Evolutionary conservation across 1,284 basidiomycete genomes (phyloP).

Genomic region (Trichosporon sp.): DNA sequence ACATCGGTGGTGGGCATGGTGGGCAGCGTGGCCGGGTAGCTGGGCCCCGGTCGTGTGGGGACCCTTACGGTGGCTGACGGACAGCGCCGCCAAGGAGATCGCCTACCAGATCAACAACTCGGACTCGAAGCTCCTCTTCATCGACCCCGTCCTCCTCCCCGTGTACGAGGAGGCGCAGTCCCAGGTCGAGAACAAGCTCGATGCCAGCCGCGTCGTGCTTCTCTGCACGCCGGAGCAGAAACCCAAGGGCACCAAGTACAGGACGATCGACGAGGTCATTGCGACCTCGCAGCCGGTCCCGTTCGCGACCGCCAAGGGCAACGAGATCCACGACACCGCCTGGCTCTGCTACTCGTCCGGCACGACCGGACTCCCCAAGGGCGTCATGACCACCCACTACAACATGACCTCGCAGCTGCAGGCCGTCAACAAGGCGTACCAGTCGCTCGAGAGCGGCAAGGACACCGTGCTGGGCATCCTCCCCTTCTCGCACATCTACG

Average conservation of each 20-base stretch:
- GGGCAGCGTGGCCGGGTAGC: background rate
- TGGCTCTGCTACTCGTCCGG: conserved; percentile 63
- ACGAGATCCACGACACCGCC: conserved; percentile 10
- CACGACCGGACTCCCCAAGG: conserved; percentile 52
- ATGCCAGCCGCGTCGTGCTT: conserved; percentile 12
- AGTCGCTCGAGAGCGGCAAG: conserved; percentile 7
- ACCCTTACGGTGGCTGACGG: conserved; percentile 3
- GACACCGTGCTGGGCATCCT: conserved; percentile 17
- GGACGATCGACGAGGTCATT: conserved; percentile 11
- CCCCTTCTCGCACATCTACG: conserved; percentile 22
- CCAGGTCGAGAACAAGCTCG: conserved; percentile 8
- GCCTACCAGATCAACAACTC: conserved; percentile 54
- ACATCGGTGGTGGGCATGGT: background rate
- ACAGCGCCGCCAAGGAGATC: conserved; percentile 43
- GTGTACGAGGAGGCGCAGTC: conserved; percentile 26
- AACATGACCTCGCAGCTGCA: conserved; percentile 54
- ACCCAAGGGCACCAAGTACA: conserved; percentile 11
- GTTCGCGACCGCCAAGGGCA: conserved; percentile 9
- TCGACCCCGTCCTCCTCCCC: conserved; percentile 55
- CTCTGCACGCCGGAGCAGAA: conserved; percentile 8
- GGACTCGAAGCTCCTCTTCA: conserved; percentile 56
- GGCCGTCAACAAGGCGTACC: conserved; percentile 4
- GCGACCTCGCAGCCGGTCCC: conserved; percentile 7
- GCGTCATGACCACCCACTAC: conserved; percentile 59
- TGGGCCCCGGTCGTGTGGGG: background rate